Evolutionary conservation across 2,329 filamentous ascomycete genomes (phyloP).

Genomic region (Talaromyces sp.): DNA sequence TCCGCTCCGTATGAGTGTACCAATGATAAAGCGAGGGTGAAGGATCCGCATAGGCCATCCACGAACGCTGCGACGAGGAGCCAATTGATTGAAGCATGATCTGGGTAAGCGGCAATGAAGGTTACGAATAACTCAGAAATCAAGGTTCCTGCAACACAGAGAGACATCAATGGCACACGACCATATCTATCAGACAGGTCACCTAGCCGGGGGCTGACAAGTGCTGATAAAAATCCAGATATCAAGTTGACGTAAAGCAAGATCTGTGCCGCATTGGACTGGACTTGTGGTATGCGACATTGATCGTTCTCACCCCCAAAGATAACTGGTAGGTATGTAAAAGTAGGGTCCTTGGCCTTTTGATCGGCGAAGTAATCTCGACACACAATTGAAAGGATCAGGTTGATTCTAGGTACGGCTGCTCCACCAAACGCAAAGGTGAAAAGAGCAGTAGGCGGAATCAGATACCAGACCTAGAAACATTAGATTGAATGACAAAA

Average conservation of each 20-base stretch:
- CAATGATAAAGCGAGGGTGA: slow-evolving; percentile 76
- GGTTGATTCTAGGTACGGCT: slow-evolving; percentile 80
- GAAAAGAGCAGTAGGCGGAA: slow-evolving; percentile 76
- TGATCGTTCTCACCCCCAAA: slow-evolving; percentile 70
- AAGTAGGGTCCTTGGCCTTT: slow-evolving; percentile 55
- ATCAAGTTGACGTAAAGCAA: slow-evolving; percentile 71
- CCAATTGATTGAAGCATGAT: slow-evolving; percentile 71
- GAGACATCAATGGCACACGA: slow-evolving; percentile 67
- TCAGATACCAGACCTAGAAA: slow-evolving; percentile 72
- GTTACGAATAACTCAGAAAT: slow-evolving; percentile 73
- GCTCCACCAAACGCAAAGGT: slow-evolving; percentile 83
- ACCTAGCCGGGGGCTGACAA: slow-evolving; percentile 79
- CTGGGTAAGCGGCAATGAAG: slow-evolving; percentile 70
- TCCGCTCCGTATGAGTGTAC: slow-evolving; percentile 86
- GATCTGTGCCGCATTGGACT: slow-evolving; percentile 73
- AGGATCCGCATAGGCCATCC: slow-evolving; percentile 84
- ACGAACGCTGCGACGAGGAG: slow-evolving; percentile 71
- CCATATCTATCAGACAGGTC: slow-evolving; percentile 84
- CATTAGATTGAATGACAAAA: not conserved
- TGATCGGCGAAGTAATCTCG: slow-evolving; percentile 73
- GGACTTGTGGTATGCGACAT: slow-evolving; percentile 76
- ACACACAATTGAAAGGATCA: slow-evolving; percentile 82
- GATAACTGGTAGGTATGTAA: slow-evolving; percentile 61
- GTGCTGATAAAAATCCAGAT: slow-evolving; percentile 71
- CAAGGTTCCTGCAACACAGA: slow-evolving; percentile 72